Percentiles rank a stretch among this genome's conserved stretches.
phyloP scores from a whole-genome alignment of 192 early-diverging fungal species.

The Coemansia guatemalensis region DNA sequence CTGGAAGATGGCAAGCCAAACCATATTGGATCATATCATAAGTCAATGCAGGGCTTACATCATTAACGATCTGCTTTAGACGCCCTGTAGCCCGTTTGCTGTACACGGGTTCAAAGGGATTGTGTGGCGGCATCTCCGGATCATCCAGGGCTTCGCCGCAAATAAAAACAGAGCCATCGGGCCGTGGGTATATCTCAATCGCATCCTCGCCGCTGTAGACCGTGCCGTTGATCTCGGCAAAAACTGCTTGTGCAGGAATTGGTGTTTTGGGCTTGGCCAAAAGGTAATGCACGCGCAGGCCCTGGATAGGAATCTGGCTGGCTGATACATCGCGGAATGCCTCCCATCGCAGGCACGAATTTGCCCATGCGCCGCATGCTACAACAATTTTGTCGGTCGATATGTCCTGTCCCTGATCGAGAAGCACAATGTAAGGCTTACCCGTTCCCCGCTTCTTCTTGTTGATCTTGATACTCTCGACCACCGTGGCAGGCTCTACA shows the following conservation, averaged over 20 bases:
- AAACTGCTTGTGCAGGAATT: constrained; percentile 46
- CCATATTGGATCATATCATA: constrained; percentile 48
- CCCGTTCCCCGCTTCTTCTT: constrained; percentile 8
- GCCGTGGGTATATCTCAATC: constrained; percentile 52
- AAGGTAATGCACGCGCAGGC: constrained; percentile 51
- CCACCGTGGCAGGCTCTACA: constrained; percentile 1
- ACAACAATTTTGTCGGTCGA: constrained; percentile 50
- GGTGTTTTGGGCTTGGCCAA: constrained; percentile 34
- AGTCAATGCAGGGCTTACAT: constrained; percentile 34
- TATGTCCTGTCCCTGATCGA: constrained; percentile 42
- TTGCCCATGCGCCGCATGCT: constrained; percentile 51
- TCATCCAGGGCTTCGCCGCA: constrained; percentile 53
- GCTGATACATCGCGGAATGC: constrained; percentile 52
- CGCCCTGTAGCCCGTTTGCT: constrained; percentile 46
- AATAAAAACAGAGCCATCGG: constrained; percentile 51
- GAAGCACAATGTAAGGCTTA: constrained; percentile 39
- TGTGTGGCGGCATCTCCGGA: constrained; percentile 52
- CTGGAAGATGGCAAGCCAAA: constrained; percentile 46
- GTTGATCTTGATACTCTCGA: constrained; percentile 9
- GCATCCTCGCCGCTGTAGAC: constrained; percentile 53
- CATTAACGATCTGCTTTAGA: constrained; percentile 52
- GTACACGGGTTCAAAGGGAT: constrained; percentile 50
- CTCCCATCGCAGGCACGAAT: constrained; percentile 48
- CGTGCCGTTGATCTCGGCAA: constrained; percentile 55
- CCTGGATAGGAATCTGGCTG: constrained; percentile 52